Conservation (phyloP, 164 flowering plant genomes). For the Magnolia changhungtana region DNA sequence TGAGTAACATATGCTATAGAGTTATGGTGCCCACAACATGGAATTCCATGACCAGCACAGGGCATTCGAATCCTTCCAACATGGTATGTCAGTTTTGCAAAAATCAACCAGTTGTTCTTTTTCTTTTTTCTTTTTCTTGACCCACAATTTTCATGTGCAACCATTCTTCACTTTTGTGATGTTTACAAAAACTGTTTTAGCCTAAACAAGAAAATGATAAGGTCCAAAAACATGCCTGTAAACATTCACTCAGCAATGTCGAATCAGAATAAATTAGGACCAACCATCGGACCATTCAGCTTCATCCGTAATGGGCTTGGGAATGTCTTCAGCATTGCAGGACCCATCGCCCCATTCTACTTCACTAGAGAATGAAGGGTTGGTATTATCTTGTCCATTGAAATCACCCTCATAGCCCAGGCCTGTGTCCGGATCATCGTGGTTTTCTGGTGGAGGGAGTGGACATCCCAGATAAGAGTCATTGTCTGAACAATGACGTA, state of each 20-base stretch:
- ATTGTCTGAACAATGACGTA: constrained; percentile 69
- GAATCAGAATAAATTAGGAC: constrained; percentile 20
- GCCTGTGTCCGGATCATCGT: no score
- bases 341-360: constrained; percentile 21
- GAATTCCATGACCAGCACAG: no score
- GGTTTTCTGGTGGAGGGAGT: constrained; percentile 52
- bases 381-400: constrained; percentile 12
- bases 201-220: not conserved
- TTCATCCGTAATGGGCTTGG: constrained; percentile 46
- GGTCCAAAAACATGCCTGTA: not conserved
- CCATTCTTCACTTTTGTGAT: no score
- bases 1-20: no score
- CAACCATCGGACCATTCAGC: constrained; percentile 70
- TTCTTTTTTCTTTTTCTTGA: no score
- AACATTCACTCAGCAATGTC: not conserved
- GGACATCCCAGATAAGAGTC: constrained; percentile 75
- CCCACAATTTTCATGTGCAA: no score
- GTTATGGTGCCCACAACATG: no score
- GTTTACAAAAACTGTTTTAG: not conserved
- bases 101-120: no score
- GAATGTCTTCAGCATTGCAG: constrained; percentile 16
- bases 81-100: no score
- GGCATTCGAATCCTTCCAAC: no score
- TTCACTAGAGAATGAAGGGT: constrained; percentile 4
- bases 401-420: not conserved